Conservation (phyloP, 2,329 filamentous ascomycete genomes). For the Endocalyx cinctus region DNA sequence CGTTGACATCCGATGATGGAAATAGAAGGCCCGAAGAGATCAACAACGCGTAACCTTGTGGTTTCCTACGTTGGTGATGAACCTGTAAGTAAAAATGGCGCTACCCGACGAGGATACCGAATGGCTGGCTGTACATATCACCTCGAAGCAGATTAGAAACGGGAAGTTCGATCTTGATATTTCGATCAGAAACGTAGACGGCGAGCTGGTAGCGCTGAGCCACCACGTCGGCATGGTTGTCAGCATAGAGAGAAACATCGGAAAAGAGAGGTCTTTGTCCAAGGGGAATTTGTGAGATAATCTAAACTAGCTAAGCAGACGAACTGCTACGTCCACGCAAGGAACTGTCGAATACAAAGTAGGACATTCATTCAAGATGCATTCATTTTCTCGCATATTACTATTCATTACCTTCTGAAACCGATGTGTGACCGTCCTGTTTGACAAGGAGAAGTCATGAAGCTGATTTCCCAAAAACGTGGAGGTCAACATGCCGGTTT, state of each 20-base stretch:
- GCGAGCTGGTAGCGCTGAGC: slow-evolving; percentile 63
- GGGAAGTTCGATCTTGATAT: slow-evolving; percentile 74
- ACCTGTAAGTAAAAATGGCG: slow-evolving; percentile 71
- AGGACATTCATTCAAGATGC: no score
- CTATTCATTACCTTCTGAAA: no score
- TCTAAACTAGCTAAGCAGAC: no score
- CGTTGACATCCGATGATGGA: slow-evolving; percentile 19
- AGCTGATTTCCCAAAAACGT: no score
- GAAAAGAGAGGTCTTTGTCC: no score
- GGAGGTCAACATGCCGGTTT: no score
- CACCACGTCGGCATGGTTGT: slow-evolving; percentile 64
- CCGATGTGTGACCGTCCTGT: no score
- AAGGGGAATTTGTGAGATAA: no score
- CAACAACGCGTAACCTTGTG: slow-evolving; percentile 45
- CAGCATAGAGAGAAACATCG: slow-evolving; percentile 56
- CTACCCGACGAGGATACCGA: slow-evolving; percentile 64
- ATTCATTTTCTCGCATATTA: no score
- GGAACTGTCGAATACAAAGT: no score
- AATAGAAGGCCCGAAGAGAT: neutral
- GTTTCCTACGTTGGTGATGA: slow-evolving; percentile 74
- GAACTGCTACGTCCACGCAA: no score
- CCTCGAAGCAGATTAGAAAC: slow-evolving; percentile 62
- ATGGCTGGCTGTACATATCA: slow-evolving; percentile 65
- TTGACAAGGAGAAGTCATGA: no score
- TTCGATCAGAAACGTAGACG: slow-evolving; percentile 57